These are phyloP conservation scores for Spirogloea muscicola DNA, from an alignment of 139 green algal genomes.

Conservation along the genomic window DNA sequence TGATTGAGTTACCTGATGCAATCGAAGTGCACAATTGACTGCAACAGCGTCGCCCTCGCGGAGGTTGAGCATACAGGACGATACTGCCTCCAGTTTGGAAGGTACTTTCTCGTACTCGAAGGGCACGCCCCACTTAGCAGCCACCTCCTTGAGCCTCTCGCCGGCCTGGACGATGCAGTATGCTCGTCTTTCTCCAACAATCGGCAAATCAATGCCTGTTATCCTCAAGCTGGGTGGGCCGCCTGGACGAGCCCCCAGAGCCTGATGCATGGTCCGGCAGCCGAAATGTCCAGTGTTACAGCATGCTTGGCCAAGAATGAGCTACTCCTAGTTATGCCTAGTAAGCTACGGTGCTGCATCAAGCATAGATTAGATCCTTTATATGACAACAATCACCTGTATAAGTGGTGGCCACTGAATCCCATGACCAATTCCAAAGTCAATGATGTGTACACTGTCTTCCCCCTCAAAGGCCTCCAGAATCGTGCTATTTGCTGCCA, in stretches of 20 bases:
- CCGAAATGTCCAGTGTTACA: too few relatives aligned
- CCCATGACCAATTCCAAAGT: constrained; percentile 26
- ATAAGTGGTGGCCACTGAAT: constrained; percentile 23
- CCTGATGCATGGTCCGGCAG: too few relatives aligned
- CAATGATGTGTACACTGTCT: constrained; percentile 23
- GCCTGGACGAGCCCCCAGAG: constrained; percentile 11
- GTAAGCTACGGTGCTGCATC: too few relatives aligned
- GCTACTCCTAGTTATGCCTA: too few relatives aligned
- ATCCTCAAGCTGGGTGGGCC: constrained; percentile 15
- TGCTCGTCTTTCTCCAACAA: neutral
- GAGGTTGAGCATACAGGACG: neutral
- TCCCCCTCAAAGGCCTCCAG: constrained; percentile 15
- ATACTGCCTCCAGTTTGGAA: neutral
- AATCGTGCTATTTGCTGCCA: constrained; percentile 29
- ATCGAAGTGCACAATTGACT: too few relatives aligned
- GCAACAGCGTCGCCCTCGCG: constrained; percentile 5
- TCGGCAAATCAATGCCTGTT: constrained; percentile 21
- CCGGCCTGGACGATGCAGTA: neutral
- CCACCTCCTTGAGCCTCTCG: neutral
- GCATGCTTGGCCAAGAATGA: too few relatives aligned
- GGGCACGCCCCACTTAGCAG: neutral
- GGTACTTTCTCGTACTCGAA: constrained; percentile 19
- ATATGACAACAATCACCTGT: too few relatives aligned
- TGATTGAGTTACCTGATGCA: too few relatives aligned
- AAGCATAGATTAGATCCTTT: too few relatives aligned